Percentiles rank a stretch among this genome's conserved stretches.
phyloP scores from a whole-genome alignment of 164 flowering plant species.

The Amborella trichopoda region DNA sequence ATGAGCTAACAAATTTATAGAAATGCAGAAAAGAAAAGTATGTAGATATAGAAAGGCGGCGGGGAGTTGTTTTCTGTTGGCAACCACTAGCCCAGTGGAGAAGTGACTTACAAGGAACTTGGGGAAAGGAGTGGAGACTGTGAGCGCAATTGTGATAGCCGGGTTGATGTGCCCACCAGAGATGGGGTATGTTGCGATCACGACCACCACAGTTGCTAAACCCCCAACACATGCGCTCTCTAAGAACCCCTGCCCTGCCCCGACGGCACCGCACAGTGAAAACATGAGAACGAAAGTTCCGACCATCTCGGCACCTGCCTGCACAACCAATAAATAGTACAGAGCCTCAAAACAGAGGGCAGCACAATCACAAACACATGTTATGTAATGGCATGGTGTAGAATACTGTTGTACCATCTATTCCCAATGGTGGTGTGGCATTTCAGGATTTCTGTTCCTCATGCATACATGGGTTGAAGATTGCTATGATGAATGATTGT shows the following conservation, averaged over 20 bases:
- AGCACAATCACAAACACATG: too few relatives aligned
- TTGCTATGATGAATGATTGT: too few relatives aligned
- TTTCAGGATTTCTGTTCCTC: too few relatives aligned
- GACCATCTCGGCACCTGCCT: slow-evolving; percentile 60
- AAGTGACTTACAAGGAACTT: slow-evolving; percentile 70
- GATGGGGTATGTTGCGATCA: slow-evolving; percentile 52
- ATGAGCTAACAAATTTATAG: neutral
- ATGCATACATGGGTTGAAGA: too few relatives aligned
- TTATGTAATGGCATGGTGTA: too few relatives aligned
- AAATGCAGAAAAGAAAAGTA: neutral
- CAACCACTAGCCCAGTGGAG: too few relatives aligned
- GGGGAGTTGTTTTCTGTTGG: neutral
- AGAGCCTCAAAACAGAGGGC: too few relatives aligned
- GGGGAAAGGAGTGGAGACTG: slow-evolving; percentile 48
- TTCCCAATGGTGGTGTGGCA: too few relatives aligned
- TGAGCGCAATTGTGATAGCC: slow-evolving; percentile 59
- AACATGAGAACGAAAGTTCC: slow-evolving; percentile 69
- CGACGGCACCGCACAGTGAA: slow-evolving; percentile 46
- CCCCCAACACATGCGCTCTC: slow-evolving; percentile 69
- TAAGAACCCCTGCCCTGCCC: slow-evolving; percentile 42
- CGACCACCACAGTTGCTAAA: slow-evolving; percentile 32
- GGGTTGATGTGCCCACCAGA: slow-evolving; percentile 89
- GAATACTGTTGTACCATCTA: too few relatives aligned
- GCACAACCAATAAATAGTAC: too few relatives aligned
- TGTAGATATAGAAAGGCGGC: neutral